phyloP scores from a whole-genome alignment of 192 early-diverging fungal species.

The Coemansia furcata region DNA sequence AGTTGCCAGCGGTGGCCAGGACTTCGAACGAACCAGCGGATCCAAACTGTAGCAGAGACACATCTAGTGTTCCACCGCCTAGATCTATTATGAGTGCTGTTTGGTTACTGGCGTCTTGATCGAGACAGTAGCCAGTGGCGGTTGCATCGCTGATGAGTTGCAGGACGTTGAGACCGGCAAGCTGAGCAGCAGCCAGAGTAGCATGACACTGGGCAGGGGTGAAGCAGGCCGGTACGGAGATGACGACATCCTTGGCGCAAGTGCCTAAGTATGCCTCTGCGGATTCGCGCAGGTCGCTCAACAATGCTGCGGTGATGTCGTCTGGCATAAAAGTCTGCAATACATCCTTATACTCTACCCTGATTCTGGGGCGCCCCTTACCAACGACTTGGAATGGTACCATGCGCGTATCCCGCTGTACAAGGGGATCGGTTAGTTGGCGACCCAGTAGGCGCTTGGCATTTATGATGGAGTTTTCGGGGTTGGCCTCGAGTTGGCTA shows the following conservation, averaged over 20 bases:
- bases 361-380: slow-evolving; percentile 73
- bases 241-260: slow-evolving; percentile 81
- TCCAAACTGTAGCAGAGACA: slow-evolving; percentile 93
- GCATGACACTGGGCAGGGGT: slow-evolving; percentile 99
- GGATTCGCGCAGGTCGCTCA: slow-evolving; percentile 97
- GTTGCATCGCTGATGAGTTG: slow-evolving; percentile 99
- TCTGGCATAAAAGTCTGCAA: slow-evolving; percentile 92
- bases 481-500: slow-evolving; percentile 98
- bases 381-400: slow-evolving; percentile 93
- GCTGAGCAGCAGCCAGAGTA: slow-evolving; percentile 97
- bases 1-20: slow-evolving; percentile 97
- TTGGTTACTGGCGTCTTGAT: slow-evolving; percentile 85
- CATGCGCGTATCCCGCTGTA: slow-evolving; percentile 98
- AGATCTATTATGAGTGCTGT: slow-evolving; percentile 97
- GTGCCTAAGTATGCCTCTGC: slow-evolving; percentile 88
- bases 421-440: slow-evolving; percentile 82
- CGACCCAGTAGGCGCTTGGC: slow-evolving; percentile 97
- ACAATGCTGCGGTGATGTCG: slow-evolving; percentile 95
- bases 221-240: slow-evolving; percentile 98
- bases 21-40: slow-evolving; percentile 89
- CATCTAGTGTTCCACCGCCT: slow-evolving; percentile 97
- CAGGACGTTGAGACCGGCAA: slow-evolving; percentile 94
- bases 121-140: slow-evolving; percentile 97
- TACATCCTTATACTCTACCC: slow-evolving; percentile 94
- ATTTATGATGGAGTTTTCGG: slow-evolving; percentile 96